These are phyloP conservation scores for Leucocoprinus sp. DNA, from an alignment of 768 basidiomycete species.

Conservation along the genomic window DNA sequence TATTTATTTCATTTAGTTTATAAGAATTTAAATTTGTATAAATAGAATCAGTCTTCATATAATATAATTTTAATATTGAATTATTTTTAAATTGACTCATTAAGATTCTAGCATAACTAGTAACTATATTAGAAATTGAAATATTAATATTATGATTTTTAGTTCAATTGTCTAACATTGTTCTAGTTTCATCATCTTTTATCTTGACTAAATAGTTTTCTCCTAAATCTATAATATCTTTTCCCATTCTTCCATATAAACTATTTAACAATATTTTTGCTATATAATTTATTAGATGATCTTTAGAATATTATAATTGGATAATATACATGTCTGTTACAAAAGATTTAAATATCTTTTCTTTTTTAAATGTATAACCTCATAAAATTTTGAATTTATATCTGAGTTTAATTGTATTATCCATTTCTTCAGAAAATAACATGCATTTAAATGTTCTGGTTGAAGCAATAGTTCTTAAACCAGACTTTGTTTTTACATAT, in stretches of 20 bases:
- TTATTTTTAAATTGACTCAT: conserved; percentile 8
- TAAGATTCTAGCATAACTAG: background rate
- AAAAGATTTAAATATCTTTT: conserved; percentile 5
- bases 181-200: background rate
- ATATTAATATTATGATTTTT: conserved; percentile 9
- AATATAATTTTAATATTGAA: conserved; percentile 4
- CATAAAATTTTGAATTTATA: conserved; percentile 6
- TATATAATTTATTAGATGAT: conserved; percentile 10
- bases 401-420: conserved; percentile 1
- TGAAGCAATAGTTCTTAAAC: conserved; percentile 9
- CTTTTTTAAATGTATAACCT: conserved; percentile 9
- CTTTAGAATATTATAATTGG: conserved; percentile 8
- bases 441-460: background rate
- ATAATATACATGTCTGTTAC: conserved; percentile 1
- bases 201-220: background rate
- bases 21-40: background rate
- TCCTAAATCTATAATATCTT: conserved; percentile 1
- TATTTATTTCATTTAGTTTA: too few species aligned
- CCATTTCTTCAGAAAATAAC: background rate
- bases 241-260: conserved; percentile 12
- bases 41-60: background rate
- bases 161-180: conserved; percentile 3
- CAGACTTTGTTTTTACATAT: conserved; percentile 5
- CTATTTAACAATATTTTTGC: conserved; percentile 10
- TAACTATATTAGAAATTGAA: background rate